These are phyloP conservation scores for Phytophthora litchii DNA, from an alignment of 352 stramenopile species.

Conservation along the genomic window DNA sequence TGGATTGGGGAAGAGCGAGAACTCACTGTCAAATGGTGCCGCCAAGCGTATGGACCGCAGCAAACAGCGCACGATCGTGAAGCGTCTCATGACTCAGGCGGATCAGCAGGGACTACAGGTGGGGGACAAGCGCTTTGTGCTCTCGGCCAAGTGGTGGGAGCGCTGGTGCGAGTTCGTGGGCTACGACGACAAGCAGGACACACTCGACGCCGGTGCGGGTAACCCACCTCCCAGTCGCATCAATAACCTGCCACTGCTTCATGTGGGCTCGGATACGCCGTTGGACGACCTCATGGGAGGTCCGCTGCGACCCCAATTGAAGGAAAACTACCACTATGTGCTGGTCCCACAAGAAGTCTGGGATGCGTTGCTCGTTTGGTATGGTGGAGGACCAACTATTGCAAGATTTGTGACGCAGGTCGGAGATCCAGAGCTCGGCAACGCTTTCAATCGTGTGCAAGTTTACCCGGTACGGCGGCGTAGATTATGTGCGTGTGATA, in stretches of 20 bases:
- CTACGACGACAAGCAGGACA: conserved; percentile 47
- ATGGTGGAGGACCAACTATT: conserved; percentile 68
- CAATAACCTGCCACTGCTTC: conserved; percentile 68
- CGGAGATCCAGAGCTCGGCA: conserved; percentile 58
- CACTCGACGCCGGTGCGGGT: not conserved
- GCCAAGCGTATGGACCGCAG: conserved; percentile 33
- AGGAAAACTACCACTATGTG: conserved; percentile 80
- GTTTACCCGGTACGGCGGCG: conserved; percentile 62
- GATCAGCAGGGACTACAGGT: conserved; percentile 74
- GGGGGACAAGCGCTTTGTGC: conserved; percentile 78
- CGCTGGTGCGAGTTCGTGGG: conserved; percentile 75
- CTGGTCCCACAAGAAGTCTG: conserved; percentile 79
- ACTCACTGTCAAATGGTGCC: conserved; percentile 8
- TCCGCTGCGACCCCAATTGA: conserved; percentile 63
- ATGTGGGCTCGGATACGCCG: conserved; percentile 45
- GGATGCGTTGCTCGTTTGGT: conserved; percentile 74
- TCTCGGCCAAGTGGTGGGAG: conserved; percentile 86
- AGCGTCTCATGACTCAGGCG: conserved; percentile 63
- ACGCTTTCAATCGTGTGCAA: conserved; percentile 71
- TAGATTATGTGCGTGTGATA: not conserved
- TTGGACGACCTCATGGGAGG: conserved; percentile 76
- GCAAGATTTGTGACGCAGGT: conserved; percentile 77
- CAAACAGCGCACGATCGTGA: conserved; percentile 64
- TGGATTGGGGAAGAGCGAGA: conserved; percentile 4
- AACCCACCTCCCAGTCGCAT: conserved; percentile 55